Base-by-base conservation (phyloP, 2,329 filamentous ascomycete genomes). In the Apiospora kogelbergensis region DNA sequence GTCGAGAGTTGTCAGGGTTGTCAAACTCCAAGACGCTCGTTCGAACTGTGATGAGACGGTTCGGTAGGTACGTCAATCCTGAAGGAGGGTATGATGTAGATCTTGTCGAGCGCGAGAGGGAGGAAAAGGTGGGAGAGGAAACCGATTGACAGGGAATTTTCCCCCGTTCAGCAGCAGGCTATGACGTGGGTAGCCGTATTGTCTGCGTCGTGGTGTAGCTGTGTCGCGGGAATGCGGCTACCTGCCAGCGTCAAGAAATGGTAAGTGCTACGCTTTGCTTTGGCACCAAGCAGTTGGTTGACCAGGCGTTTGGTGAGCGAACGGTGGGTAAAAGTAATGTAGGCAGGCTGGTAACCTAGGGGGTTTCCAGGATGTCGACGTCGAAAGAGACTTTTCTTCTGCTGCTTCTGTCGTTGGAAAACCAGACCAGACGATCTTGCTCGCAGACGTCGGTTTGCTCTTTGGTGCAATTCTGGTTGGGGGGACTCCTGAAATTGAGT, bases 151-250 rank as follows among this genome's bases (percentile, higher is more conserved):
- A 65, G 63, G 65, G 65, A 53, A 66, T 44, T 37, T 53, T 66
- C 65, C 65, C 30, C 45, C 65, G 65, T 53, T 13, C 41, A 45
- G 30, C 42, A 13, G 30, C 24, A 17, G 44, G 20, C 65, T 66
- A 67, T 67, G 66, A 67, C 66, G 66, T 63, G 66, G 66, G 66
- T 20, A 60, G 65, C 65, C 53, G 53, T 45, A 42, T 37, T 60
- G 30, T 37, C 17, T 60, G 53, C 53, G 53, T 57, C 48, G 48
- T 60, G 11, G 30, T 60, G 53, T 37, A 60, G 53, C 26, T 37
- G 53, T 60, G 53, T 60, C 53, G 53, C 53, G 53, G 53, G 53
- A 60, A 60, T 60, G 53, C 53, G 53, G 53, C 53, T 60, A 60
- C 53, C 53, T 60, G 53, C 40, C 40, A 15, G 40, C 53, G 53